Percentiles rank a stretch among this genome's conserved stretches.
These are phyloP conservation scores for Yamadazyma kanchanaburiensis DNA, from an alignment of 1,139 yeast genomes.

Conservation along the genomic window DNA sequence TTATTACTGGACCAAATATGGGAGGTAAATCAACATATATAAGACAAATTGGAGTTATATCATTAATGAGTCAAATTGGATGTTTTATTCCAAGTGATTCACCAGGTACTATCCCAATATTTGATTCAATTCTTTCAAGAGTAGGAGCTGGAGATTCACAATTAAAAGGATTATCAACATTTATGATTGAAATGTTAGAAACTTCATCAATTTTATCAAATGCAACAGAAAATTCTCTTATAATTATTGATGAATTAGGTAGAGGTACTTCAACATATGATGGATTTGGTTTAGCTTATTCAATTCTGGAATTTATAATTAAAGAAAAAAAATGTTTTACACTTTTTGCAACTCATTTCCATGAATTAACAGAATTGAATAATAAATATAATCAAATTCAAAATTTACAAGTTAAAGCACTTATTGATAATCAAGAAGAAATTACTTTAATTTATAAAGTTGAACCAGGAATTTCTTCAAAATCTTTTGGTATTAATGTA, in stretches of 20 bases:
- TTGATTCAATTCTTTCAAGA: conserved; percentile 89
- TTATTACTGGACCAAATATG: conserved; percentile 98
- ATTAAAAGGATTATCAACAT: conserved; percentile 91
- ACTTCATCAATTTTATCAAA: conserved; percentile 88
- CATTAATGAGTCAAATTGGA: conserved; percentile 89
- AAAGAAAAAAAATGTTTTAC: conserved; percentile 71
- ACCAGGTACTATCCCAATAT: conserved; percentile 56
- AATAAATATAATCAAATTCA: conserved; percentile 59
- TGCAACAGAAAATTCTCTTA: conserved; percentile 79
- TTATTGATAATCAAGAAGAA: conserved; percentile 65
- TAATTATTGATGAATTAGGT: conserved; percentile 92
- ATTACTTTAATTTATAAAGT: conserved; percentile 88
- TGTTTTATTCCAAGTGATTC: conserved; percentile 69
- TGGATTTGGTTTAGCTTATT: conserved; percentile 97
- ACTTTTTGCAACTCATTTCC: conserved; percentile 95
- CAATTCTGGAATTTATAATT: conserved; percentile 85
- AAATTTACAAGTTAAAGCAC: conserved; percentile 93
- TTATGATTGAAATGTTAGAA: conserved; percentile 97
- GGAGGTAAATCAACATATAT: conserved; percentile 97
- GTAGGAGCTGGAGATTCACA: conserved; percentile 99
- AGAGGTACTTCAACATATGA: conserved; percentile 97
- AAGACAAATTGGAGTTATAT: conserved; percentile 86
- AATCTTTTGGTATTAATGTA: conserved; percentile 95
- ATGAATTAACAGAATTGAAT: conserved; percentile 81
- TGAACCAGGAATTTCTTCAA: conserved; percentile 88